A percentile compares a stretch with the other conserved stretches of the same genome.
Evolutionary conservation across 129 eudicot species (phyloP).

Genomic region (Centella asiatica): DNA sequence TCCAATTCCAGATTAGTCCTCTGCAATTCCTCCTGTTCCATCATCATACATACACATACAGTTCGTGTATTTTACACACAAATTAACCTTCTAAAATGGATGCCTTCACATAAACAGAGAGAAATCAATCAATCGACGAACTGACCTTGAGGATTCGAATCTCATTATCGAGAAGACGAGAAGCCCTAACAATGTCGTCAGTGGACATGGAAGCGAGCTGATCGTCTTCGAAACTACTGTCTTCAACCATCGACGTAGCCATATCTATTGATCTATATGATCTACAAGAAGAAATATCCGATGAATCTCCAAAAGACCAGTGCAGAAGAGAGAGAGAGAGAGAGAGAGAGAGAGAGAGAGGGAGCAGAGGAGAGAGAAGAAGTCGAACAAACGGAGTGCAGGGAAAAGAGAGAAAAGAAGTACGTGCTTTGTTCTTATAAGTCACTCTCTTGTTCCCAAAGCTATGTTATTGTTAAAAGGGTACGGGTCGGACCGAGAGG

Average conservation of each 20-base stretch:
- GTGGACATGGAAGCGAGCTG: slow-evolving; percentile 76
- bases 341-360: too few species aligned
- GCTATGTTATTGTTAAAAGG: too few species aligned
- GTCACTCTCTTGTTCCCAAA: too few species aligned
- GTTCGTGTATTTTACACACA: not conserved
- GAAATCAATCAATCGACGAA: not conserved
- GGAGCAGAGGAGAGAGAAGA: too few species aligned
- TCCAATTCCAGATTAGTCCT: slow-evolving; percentile 68
- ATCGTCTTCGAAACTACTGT: slow-evolving; percentile 68
- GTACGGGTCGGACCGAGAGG: too few species aligned
- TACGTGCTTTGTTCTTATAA: too few species aligned
- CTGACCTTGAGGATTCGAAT: slow-evolving; percentile 75
- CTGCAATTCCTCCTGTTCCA: slow-evolving; percentile 66
- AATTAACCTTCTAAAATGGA: too few species aligned
- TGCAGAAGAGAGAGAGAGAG: too few species aligned
- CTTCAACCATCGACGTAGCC: slow-evolving; percentile 91
- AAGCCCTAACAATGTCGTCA: slow-evolving; percentile 67
- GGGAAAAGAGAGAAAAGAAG: too few species aligned
- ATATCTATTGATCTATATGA: slow-evolving; percentile 17
- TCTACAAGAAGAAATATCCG: not conserved
- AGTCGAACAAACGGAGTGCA: too few species aligned
- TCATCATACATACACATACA: too few species aligned
- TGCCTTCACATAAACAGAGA: not conserved
- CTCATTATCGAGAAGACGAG: slow-evolving; percentile 81
- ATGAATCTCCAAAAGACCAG: too few species aligned